Evolutionary conservation across 2,329 filamentous ascomycete genomes (phyloP), one percentile per base, ranked within the genome.

Genomic region (Fusarium stilboides): DNA sequence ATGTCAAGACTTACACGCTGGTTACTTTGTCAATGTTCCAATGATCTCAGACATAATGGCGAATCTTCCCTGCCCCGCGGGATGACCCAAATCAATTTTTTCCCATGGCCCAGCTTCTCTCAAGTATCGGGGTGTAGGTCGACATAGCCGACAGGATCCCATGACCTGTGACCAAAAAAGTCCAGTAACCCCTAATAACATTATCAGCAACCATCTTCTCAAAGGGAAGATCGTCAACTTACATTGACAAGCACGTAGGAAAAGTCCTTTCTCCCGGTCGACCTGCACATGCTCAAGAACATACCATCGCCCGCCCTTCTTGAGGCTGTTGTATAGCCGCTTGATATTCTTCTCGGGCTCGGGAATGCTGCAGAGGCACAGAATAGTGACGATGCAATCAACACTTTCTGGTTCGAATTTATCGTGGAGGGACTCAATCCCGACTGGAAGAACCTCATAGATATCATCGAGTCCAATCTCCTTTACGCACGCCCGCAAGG

Each of bases 331-430:
- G 75, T 89, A 90, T 31, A 91, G 76, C 65, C 85, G 83, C 59
- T 77, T 77, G 62, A 89, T 83, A 62, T 89, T 87, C 68, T 80
- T 78, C 71, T 86, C 79, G 5, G 87, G 88, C 5, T 88, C 84
- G 0, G 89, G 89, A 51, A 91, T 89, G 69, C 86, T 87, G 80
- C 89, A 91, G 33, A 91, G 80, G 56, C 88, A 89, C 54, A 90
- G 80, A 24, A 91, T 78, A 3, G 87, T 86, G 46, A 91, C 86
- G 58, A 91, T 86, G 75, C 85, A 87, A 70, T 89, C 87, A 19
- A 88, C 81, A 51, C 82, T 86, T 20, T 80, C 88, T 39, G 80
- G 80, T 52, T 83, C 77, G 13, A 91, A 81, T 28, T 79, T 80
- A 3, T 82, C 73, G 64, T 78, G 72, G 54, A 91, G 78, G 54